Conservation (phyloP, 1,284 basidiomycete genomes). For the Limonomyces culmigenus region DNA sequence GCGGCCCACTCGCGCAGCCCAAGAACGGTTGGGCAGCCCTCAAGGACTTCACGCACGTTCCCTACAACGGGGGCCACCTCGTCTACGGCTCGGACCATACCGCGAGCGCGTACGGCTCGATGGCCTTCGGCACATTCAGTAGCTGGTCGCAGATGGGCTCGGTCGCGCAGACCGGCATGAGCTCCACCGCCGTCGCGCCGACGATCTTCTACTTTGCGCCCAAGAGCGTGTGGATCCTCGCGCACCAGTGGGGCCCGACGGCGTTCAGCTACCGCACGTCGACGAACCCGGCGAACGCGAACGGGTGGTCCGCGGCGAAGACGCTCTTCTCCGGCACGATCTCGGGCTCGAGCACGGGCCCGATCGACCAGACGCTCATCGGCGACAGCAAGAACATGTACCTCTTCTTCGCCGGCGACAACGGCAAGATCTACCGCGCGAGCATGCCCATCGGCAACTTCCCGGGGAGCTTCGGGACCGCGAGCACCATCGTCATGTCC, state of each 20-base stretch:
- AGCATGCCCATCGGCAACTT: constrained; percentile 9
- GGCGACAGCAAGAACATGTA: constrained; percentile 6
- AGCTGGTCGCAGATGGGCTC: not conserved
- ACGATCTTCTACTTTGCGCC: not conserved
- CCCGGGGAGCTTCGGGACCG: constrained; percentile 6
- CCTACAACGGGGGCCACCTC: constrained; percentile 1
- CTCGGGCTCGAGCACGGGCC: not conserved
- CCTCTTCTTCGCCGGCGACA: constrained; percentile 8
- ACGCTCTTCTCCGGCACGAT: not conserved
- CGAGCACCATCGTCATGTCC: constrained; percentile 4
- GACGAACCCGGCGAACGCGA: not conserved
- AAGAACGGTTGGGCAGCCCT: not conserved
- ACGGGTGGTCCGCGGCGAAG: not conserved
- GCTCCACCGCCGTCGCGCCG: not conserved
- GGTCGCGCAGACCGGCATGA: not conserved
- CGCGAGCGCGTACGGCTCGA: not conserved
- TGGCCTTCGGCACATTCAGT: not conserved
- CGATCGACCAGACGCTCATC: not conserved
- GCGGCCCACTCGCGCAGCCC: not conserved
- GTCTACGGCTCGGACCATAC: not conserved
- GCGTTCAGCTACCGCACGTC: not conserved
- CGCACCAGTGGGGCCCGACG: not conserved
- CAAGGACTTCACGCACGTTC: not conserved
- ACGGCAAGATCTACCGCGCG: constrained; percentile 8
- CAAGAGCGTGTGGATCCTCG: not conserved